phyloP scores from a whole-genome alignment of 2,329 filamentous ascomycete species.

The Xylariaceae sp. region DNA sequence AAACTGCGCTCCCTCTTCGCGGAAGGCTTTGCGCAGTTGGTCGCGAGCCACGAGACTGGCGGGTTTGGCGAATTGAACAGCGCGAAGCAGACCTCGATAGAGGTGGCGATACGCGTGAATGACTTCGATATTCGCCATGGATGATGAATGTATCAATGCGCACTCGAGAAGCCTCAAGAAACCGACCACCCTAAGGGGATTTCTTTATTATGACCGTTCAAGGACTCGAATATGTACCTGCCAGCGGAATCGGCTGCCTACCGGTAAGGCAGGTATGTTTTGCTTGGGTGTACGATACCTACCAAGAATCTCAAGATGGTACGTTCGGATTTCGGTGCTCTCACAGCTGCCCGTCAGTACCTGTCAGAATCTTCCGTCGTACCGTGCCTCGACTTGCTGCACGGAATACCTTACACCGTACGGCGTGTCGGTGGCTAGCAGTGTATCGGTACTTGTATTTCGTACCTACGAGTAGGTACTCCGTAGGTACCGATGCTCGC shows the following conservation, averaged over 20 bases:
- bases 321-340: too few species aligned
- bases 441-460: too few species aligned
- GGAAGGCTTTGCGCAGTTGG: conserved; percentile 56
- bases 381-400: too few species aligned
- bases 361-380: too few species aligned
- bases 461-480: too few species aligned
- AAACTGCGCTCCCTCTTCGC: conserved; percentile 41
- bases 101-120: conserved; percentile 65
- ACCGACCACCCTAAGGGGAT: too few species aligned
- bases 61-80: conserved; percentile 66
- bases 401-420: too few species aligned
- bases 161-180: not conserved
- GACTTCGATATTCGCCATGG: conserved; percentile 41
- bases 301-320: too few species aligned
- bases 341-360: too few species aligned
- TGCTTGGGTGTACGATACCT: not conserved
- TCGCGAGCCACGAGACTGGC: conserved; percentile 58
- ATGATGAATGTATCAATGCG: not conserved
- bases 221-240: not conserved
- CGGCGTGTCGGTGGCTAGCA: too few species aligned
- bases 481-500: too few species aligned
- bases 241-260: not conserved
- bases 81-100: conserved; percentile 61
- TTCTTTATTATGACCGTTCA: not conserved
- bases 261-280: not conserved